Base-by-base conservation (phyloP, 306 rosid genomes). In the Acacia crassicarpa region DNA sequence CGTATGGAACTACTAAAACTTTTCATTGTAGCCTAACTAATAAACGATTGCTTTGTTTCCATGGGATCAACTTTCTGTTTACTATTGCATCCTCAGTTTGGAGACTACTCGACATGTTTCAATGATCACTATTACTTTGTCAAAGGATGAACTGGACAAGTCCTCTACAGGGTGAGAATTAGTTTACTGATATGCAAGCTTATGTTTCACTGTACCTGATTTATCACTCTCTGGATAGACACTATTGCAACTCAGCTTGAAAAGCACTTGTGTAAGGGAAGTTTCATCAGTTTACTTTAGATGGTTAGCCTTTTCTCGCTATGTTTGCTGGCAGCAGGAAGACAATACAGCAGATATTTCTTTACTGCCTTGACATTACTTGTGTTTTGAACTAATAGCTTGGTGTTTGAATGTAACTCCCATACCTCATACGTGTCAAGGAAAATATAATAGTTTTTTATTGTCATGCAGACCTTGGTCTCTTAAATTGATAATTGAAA, bases 81-180 rank as follows among this genome's bases (percentile, higher is more conserved):
- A 75, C 86, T 54, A 49, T 75, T 87, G 66, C 38, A 83, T 72
- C 41, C 62, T 73, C 89, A 92, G 98, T 80, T 86, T 94, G 71
- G 97, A 94, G 90, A 94, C 97, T 66, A 91, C 92, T 40, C 91
- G 98, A 6, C 98, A 91, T 88, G 98, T 94, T 80, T 94, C 98
- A 58, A 87, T 91, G 94, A 92, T 94, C 85, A 84, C 92, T 33
- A 90, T 94, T 84, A 91, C 92, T 69, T 83, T 94, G 88, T 94
- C 97, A 4, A 90, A 84, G 85, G 81, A 85, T 56, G 94, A 92
- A 74, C 85, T 94, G 41, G 88, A 84, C 85, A 85, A 86, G 9
- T 89, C 97, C 62, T 94, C 94, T 22, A 87, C 86, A 4, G 98
- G 98, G 98, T 94, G 89, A 85, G 84, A 67, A 65, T 75, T n/a